These are phyloP conservation scores for Parachlorella kessleri DNA, from an alignment of 139 green algal species.

Conservation along the genomic window DNA sequence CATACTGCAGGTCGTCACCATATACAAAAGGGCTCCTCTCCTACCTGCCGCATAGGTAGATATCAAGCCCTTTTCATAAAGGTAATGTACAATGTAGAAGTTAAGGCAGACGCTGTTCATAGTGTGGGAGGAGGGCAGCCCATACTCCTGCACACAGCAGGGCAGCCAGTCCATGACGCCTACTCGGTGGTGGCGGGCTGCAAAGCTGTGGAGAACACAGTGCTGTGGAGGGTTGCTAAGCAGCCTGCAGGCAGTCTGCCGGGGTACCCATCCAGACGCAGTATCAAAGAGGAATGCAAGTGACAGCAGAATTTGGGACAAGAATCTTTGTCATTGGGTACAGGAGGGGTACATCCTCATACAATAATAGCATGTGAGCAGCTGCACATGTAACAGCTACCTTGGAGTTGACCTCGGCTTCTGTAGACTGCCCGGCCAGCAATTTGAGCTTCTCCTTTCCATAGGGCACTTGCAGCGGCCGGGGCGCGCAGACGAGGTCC, in stretches of 20 bases:
- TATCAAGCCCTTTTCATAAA: constrained; percentile 37
- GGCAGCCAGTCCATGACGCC: too few relatives aligned
- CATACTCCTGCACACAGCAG: constrained; percentile 62
- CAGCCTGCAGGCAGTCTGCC: not conserved
- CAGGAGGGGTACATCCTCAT: not conserved
- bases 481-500: constrained; percentile 50
- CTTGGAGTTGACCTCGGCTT: constrained; percentile 47
- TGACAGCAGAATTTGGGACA: not conserved
- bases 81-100: constrained; percentile 43
- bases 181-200: not conserved
- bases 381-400: too few relatives aligned
- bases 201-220: not conserved
- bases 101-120: constrained; percentile 60
- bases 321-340: not conserved
- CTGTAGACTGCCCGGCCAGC: constrained; percentile 20
- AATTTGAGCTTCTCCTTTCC: constrained; percentile 19
- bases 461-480: constrained; percentile 38
- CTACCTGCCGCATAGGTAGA: not conserved
- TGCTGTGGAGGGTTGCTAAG: not conserved
- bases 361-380: not conserved
- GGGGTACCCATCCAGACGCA: too few relatives aligned
- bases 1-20: too few relatives aligned
- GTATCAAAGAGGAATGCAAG: too few relatives aligned
- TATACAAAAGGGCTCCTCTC: not conserved
- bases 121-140: constrained; percentile 51